Percentiles rank a stretch among this genome's conserved stretches.
Conservation (phyloP, 176 grass and related monocot species). For the Eragrostis nindensis region DNA sequence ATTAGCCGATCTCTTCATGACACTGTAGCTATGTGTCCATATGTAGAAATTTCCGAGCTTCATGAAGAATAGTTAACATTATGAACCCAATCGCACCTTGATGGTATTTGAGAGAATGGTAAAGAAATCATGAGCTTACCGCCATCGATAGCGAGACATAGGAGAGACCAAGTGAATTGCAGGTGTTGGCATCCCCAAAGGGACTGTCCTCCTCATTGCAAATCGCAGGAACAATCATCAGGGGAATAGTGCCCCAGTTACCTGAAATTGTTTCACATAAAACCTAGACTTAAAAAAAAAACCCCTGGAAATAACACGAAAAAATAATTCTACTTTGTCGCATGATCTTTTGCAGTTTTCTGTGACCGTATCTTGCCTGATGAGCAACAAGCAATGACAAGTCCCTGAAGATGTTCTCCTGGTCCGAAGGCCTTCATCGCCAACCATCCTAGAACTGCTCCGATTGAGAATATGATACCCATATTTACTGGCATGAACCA, state of each 20-base stretch:
- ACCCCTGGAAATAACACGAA: not conserved
- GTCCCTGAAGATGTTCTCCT: slow-evolving; percentile 33
- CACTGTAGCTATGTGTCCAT: slow-evolving; percentile 62
- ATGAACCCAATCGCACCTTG: not conserved
- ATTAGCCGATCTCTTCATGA: slow-evolving; percentile 50
- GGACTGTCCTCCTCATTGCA: slow-evolving; percentile 60
- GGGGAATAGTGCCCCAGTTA: slow-evolving; percentile 56
- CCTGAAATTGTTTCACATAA: slow-evolving; percentile 33
- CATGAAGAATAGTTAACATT: slow-evolving; percentile 16
- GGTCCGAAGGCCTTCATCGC: slow-evolving; percentile 46
- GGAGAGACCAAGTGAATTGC: slow-evolving; percentile 57
- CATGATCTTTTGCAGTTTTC: not conserved
- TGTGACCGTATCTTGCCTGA: slow-evolving; percentile 34
- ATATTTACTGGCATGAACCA: slow-evolving; percentile 81
- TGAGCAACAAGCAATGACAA: slow-evolving; percentile 63
- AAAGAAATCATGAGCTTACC: slow-evolving; percentile 5
- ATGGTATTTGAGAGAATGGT: not conserved
- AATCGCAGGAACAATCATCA: slow-evolving; percentile 69
- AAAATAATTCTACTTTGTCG: not conserved
- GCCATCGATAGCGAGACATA: slow-evolving; percentile 66
- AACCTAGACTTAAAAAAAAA: not conserved
- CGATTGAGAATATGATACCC: slow-evolving; percentile 48
- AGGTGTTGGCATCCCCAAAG: slow-evolving; percentile 46
- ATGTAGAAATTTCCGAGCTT: slow-evolving; percentile 65
- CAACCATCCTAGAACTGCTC: slow-evolving; percentile 53